These are phyloP conservation scores for Fonsecaea monophora DNA, from an alignment of 2,329 filamentous ascomycete species.

Conservation along the genomic window DNA sequence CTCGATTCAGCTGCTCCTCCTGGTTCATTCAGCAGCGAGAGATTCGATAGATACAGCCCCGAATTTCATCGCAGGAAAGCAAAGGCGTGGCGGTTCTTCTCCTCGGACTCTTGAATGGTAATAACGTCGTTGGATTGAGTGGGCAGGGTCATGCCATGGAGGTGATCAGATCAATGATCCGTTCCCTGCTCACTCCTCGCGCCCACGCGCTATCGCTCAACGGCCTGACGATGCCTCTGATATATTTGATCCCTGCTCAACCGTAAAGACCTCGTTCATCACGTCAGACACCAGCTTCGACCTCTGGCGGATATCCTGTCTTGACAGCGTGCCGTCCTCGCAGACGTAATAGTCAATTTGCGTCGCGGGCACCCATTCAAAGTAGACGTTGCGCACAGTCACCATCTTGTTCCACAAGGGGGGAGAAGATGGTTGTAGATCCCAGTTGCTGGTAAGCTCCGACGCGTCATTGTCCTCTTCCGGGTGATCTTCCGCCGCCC, in stretches of 20 bases:
- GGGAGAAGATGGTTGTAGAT: not conserved
- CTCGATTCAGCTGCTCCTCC: no score
- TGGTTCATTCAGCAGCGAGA: no score
- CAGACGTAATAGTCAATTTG: slow-evolving; percentile 63
- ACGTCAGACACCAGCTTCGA: slow-evolving; percentile 24
- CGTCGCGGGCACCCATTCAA: slow-evolving; percentile 64
- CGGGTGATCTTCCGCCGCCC: slow-evolving; percentile 52
- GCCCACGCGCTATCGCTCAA: not conserved
- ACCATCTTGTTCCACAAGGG: slow-evolving; percentile 38
- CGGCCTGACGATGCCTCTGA: not conserved
- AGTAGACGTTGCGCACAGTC: slow-evolving; percentile 58
- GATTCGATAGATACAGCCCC: no score
- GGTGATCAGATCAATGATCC: no score
- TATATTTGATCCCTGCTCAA: not conserved
- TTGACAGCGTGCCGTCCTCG: slow-evolving; percentile 56
- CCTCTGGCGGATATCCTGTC: slow-evolving; percentile 37
- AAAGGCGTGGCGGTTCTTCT: no score
- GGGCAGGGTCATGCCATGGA: no score
- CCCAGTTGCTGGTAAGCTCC: slow-evolving; percentile 53
- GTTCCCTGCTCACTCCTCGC: no score
- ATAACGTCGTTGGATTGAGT: no score
- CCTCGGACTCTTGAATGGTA: no score
- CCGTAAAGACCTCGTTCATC: slow-evolving; percentile 25
- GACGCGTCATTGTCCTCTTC: slow-evolving; percentile 60
- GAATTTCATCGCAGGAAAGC: no score